phyloP scores from a whole-genome alignment of 2,329 filamentous ascomycete genomes.

The Podosphaera fusca region DNA sequence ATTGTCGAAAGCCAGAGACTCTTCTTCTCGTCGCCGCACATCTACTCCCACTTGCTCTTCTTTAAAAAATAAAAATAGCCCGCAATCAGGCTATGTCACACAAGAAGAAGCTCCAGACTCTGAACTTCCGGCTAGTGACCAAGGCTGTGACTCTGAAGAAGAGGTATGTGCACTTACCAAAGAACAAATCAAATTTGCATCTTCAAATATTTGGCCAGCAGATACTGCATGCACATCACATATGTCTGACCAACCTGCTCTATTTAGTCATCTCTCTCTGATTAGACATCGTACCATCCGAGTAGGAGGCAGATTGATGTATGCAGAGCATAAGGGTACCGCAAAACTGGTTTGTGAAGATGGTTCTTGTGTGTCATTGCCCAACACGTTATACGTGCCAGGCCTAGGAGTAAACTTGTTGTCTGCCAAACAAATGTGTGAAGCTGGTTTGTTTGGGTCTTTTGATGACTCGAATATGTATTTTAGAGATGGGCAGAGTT shows the following conservation, averaged over 20 bases:
- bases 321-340: background rate
- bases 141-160: background rate
- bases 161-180: conserved; percentile 1
- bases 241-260: background rate
- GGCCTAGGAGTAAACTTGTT: background rate
- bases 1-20: background rate
- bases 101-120: background rate
- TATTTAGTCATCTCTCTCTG: background rate
- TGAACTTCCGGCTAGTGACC: background rate
- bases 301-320: background rate
- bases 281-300: background rate
- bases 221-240: background rate
- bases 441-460: background rate
- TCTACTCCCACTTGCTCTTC: background rate
- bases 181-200: background rate
- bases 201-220: background rate
- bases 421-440: background rate
- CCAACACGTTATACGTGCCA: background rate
- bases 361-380: background rate
- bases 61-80: background rate
- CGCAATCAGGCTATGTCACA: background rate
- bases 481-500: too few relatives aligned
- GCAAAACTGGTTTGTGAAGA: background rate
- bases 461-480: too few relatives aligned
- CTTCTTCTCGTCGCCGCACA: background rate